These are phyloP conservation scores for Stachybotrys echinatus DNA, from an alignment of 2,329 filamentous ascomycete species.

Conservation along the genomic window DNA sequence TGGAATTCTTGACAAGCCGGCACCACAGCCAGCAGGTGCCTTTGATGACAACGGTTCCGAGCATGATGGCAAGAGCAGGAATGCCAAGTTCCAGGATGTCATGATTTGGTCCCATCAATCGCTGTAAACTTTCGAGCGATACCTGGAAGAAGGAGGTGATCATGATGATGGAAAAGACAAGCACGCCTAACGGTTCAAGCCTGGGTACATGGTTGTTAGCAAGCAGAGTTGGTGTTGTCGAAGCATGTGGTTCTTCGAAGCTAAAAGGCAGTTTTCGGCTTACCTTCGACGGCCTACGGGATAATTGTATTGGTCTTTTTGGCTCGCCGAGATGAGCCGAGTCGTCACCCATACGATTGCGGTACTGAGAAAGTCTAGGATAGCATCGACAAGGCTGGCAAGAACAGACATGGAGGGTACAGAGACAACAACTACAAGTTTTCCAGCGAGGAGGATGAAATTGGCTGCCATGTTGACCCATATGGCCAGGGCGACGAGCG, in stretches of 20 bases:
- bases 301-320: constrained; percentile 69
- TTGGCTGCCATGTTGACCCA: constrained; percentile 82
- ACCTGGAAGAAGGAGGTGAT: constrained; percentile 81
- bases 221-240: neutral
- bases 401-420: constrained; percentile 79
- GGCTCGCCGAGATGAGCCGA: constrained; percentile 58
- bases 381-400: constrained; percentile 72
- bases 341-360: constrained; percentile 78
- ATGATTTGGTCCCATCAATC: constrained; percentile 56
- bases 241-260: neutral
- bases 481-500: constrained; percentile 80
- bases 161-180: constrained; percentile 83
- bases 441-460: constrained; percentile 65
- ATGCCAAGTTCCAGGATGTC: constrained; percentile 66
- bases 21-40: constrained; percentile 83
- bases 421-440: constrained; percentile 70
- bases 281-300: constrained; percentile 66
- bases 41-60: constrained; percentile 75
- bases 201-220: constrained; percentile 28
- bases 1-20: constrained; percentile 77
- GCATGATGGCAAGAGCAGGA: constrained; percentile 75
- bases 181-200: constrained; percentile 72
- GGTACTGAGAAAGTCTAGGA: constrained; percentile 75
- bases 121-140: constrained; percentile 62
- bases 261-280: too few species aligned